Evolutionary conservation across 129 eudicot genomes (phyloP).

Genomic region (Chrysanthemum lavandulifolium): DNA sequence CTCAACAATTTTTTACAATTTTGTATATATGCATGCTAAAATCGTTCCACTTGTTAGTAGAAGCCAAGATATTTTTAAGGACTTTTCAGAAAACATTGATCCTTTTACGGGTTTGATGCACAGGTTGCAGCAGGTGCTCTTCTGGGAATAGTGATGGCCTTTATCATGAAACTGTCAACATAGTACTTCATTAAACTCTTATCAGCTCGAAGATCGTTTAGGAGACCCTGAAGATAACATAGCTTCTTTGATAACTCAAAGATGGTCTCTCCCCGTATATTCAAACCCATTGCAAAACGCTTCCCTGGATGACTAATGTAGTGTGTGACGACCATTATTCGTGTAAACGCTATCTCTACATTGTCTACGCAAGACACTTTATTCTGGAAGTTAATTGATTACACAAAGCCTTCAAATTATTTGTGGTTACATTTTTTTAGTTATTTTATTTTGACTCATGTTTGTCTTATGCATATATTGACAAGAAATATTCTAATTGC

Average conservation of each 20-base stretch:
- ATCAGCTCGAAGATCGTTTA: conserved; percentile 15
- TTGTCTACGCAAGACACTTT: too few relatives aligned
- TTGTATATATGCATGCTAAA: background rate
- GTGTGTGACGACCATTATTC: conserved; percentile 16
- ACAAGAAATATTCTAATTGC: too few relatives aligned
- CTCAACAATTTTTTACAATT: too few relatives aligned
- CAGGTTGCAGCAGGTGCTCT: conserved; percentile 49
- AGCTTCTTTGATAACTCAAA: conserved; percentile 13
- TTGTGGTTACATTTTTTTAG: too few relatives aligned
- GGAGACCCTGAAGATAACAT: conserved; percentile 15
- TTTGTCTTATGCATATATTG: too few relatives aligned
- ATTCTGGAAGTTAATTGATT: background rate
- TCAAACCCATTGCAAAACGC: conserved; percentile 4
- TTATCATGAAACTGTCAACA: conserved; percentile 33
- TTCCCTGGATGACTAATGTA: conserved; percentile 9
- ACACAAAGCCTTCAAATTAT: background rate
- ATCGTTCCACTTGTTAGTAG: background rate
- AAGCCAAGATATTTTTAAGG: too few relatives aligned
- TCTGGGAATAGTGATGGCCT: conserved; percentile 10
- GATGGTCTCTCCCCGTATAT: conserved; percentile 9
- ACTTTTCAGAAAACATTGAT: background rate
- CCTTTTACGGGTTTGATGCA: background rate
- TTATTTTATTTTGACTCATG: too few relatives aligned
- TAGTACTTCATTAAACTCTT: conserved; percentile 5
- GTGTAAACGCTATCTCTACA: conserved; percentile 1